Evolutionary conservation across 2,329 filamentous ascomycete species (phyloP), one percentile per base, ranked within the genome.

Genomic region (Knoxdaviesia capensis): DNA sequence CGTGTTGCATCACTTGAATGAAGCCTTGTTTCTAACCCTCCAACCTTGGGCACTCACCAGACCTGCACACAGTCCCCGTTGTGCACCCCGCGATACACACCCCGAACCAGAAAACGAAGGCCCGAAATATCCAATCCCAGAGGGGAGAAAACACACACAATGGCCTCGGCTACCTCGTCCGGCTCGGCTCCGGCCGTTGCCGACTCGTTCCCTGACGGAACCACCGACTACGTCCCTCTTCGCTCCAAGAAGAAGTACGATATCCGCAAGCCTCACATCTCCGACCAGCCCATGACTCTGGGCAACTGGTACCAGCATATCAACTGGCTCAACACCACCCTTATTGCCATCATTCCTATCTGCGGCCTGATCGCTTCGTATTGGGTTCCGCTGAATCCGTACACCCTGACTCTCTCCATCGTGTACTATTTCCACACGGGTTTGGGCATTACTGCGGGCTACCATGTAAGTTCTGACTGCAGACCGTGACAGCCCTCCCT

Each of bases 261-360:
- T 46, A 37, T 57, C 45, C 65, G 78, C 66, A 93, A 92, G 65
- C 71, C 79, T 54, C 85, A 93, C 61, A 90, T 93, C 61, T 76
- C 83, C 49, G 85, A 92, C 49, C 73, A 74, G 48, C 80, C 81
- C 44, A 78, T 92, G 52, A 93, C 83, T 46, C 70, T 68, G 60
- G 65, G 68, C 53, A 94, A 93, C 66, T 90, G 83, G 82, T 77
- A 86, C 64, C 80, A 87, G 64, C 86, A 94, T 57, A 71, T 94
- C 66, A 86, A 93, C 70, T 94, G 86, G 85, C 70, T 94, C 50
- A 94, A 93, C 60, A 77, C 83, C 48, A 71, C 68, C 47, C 71
- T 94, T 57, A 88, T 93, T 57, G 60, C 92, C 49, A 68, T 80
- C 50, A 70, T 93, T 38, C 86, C 87, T 36, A 47, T 87, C 39